phyloP scores from a whole-genome alignment of 2,329 filamentous ascomycete species.

The Aspergillus transmontanensis region DNA sequence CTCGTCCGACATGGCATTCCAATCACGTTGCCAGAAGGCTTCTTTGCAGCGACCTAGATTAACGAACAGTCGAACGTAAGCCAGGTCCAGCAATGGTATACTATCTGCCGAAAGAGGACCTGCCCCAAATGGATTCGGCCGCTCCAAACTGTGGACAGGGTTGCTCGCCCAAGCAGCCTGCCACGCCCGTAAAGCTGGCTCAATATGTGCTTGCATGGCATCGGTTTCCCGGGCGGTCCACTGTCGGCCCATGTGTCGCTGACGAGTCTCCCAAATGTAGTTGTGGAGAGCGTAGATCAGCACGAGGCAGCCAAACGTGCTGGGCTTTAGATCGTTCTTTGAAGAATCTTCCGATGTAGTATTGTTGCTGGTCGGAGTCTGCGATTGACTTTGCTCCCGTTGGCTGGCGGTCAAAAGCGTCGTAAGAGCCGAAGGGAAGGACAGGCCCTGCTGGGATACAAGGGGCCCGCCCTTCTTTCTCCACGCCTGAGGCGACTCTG shows the following conservation, averaged over 20 bases:
- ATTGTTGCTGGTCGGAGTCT: slow-evolving; percentile 50
- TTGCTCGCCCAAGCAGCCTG: slow-evolving; percentile 89
- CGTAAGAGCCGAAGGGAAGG: slow-evolving; percentile 81
- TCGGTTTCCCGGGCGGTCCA: slow-evolving; percentile 94
- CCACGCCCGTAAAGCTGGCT: slow-evolving; percentile 92
- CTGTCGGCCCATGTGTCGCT: slow-evolving; percentile 81
- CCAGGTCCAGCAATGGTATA: slow-evolving; percentile 86
- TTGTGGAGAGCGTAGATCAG: slow-evolving; percentile 95
- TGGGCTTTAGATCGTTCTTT: slow-evolving; percentile 71
- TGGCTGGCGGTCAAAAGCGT: slow-evolving; percentile 79
- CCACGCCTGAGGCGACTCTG: slow-evolving; percentile 81
- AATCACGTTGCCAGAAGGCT: slow-evolving; percentile 91
- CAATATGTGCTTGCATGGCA: slow-evolving; percentile 93
- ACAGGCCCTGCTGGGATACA: slow-evolving; percentile 69
- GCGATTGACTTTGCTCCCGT: slow-evolving; percentile 53
- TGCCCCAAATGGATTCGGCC: slow-evolving; percentile 79
- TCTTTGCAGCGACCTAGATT: slow-evolving; percentile 92
- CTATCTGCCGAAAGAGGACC: slow-evolving; percentile 86
- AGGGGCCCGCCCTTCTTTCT: slow-evolving; percentile 73
- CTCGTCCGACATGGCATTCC: slow-evolving; percentile 87
- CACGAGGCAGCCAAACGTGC: slow-evolving; percentile 87
- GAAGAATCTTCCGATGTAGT: slow-evolving; percentile 53
- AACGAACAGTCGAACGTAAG: slow-evolving; percentile 89
- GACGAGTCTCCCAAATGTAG: slow-evolving; percentile 96
- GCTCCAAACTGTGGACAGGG: slow-evolving; percentile 78